These are phyloP conservation scores for Exophiala sp. DNA, from an alignment of 2,329 filamentous ascomycete species.

Conservation along the genomic window DNA sequence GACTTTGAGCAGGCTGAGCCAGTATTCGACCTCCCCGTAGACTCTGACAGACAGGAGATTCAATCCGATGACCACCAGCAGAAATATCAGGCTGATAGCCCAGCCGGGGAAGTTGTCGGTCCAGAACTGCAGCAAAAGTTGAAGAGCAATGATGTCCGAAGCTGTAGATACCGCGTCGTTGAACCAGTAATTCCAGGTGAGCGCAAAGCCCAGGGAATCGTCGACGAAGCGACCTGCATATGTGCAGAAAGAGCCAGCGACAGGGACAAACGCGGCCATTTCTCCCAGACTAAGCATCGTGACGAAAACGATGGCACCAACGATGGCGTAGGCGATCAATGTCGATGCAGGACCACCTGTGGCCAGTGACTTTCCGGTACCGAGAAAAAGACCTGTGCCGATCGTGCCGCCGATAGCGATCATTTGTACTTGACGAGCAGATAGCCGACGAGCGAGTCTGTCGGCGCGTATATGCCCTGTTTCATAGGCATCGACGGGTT, in stretches of 20 bases:
- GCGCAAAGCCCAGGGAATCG: constrained; percentile 54
- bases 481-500: not conserved
- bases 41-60: constrained; percentile 53
- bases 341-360: constrained; percentile 70
- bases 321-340: constrained; percentile 71
- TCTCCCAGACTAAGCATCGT: constrained; percentile 89
- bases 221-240: constrained; percentile 93
- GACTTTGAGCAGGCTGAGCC: constrained; percentile 38
- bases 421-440: constrained; percentile 51
- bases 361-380: constrained; percentile 66
- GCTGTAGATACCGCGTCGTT: constrained; percentile 62
- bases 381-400: constrained; percentile 83
- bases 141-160: constrained; percentile 58
- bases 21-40: constrained; percentile 52
- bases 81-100: constrained; percentile 56
- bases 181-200: constrained; percentile 63
- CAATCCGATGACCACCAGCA: constrained; percentile 35
- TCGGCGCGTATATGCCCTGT: constrained; percentile 37
- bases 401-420: constrained; percentile 84
- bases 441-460: constrained; percentile 54
- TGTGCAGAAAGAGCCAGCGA: constrained; percentile 84
- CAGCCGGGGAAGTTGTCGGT: constrained; percentile 60
- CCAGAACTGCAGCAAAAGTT: constrained; percentile 61
- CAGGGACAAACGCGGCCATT: constrained; percentile 85
- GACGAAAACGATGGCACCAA: constrained; percentile 84